Evolutionary conservation across 2,329 filamentous ascomycete species (phyloP).

Genomic region (Chaetomium strumarium): DNA sequence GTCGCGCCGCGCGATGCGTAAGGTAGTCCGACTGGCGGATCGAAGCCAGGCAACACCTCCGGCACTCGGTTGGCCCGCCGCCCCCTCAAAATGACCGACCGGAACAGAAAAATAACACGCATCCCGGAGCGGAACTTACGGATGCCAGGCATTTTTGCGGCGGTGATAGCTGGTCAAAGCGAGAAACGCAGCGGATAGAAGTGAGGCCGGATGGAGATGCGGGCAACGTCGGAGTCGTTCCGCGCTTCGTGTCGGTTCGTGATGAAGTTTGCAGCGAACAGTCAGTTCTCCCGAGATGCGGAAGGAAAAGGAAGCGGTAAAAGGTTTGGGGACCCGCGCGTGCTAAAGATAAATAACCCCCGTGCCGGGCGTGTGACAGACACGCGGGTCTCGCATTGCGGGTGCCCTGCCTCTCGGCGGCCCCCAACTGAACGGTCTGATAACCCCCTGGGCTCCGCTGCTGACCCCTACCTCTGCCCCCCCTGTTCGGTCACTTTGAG

Average conservation of each 20-base stretch:
- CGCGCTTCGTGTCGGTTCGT: not conserved
- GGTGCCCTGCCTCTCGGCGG: constrained; percentile 2
- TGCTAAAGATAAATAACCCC: constrained; percentile 11
- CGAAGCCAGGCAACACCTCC: not conserved
- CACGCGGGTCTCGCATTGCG: constrained; percentile 13
- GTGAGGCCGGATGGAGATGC: not conserved
- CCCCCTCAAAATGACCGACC: too few species aligned
- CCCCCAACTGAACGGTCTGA: not conserved
- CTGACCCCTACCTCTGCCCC: not conserved
- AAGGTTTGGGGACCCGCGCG: not conserved
- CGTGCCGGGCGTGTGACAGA: constrained; percentile 10
- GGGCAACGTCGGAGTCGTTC: not conserved
- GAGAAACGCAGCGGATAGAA: not conserved
- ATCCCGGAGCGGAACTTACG: constrained; percentile 37
- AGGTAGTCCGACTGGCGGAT: too few species aligned
- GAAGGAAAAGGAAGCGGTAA: constrained; percentile 3
- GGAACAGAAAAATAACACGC: constrained; percentile 17
- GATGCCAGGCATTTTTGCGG: constrained; percentile 46
- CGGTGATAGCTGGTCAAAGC: constrained; percentile 3
- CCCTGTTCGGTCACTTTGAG: not conserved
- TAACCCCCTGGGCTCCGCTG: not conserved
- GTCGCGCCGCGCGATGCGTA: not conserved
- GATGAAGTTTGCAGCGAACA: not conserved
- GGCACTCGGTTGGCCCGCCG: not conserved
- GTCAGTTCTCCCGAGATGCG: not conserved